Conservation (phyloP, 2,329 filamentous ascomycete species). For the Apiospora saccharicola region DNA sequence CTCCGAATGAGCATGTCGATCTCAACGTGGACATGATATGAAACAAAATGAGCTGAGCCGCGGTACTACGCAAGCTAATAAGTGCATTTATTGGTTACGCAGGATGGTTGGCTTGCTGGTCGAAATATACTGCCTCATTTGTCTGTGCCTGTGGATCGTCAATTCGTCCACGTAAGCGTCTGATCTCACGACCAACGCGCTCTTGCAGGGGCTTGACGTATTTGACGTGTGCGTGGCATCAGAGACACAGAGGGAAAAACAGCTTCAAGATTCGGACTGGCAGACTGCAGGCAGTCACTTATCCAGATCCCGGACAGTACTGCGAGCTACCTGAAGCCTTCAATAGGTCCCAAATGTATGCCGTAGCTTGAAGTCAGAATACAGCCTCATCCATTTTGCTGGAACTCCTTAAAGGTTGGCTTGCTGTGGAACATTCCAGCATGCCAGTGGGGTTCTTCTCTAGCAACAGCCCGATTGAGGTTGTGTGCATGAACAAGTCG, state of each 20-base stretch:
- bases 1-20: neutral
- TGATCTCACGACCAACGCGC: neutral
- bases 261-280: neutral
- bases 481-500: neutral
- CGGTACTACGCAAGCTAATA: neutral
- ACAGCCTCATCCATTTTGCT: neutral
- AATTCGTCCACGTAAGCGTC: neutral
- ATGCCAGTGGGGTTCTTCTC: neutral
- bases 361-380: neutral
- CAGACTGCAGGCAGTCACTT: neutral
- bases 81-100: constrained; percentile 39
- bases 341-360: neutral
- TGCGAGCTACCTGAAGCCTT: neutral
- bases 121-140: neutral
- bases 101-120: neutral
- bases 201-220: neutral
- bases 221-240: constrained; percentile 10
- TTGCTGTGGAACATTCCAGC: neutral
- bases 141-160: constrained; percentile 9
- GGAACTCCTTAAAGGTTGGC: neutral
- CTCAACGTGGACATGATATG: neutral
- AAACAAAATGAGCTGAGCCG: neutral
- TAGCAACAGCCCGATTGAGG: neutral
- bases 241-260: neutral
- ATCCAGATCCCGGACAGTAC: neutral